A percentile compares a stretch with the other conserved stretches of the same genome.
Evolutionary conservation across 495 filamentous ascomycete species (phyloP).

Genomic region (Pseudomonodictys pantanalensis): DNA sequence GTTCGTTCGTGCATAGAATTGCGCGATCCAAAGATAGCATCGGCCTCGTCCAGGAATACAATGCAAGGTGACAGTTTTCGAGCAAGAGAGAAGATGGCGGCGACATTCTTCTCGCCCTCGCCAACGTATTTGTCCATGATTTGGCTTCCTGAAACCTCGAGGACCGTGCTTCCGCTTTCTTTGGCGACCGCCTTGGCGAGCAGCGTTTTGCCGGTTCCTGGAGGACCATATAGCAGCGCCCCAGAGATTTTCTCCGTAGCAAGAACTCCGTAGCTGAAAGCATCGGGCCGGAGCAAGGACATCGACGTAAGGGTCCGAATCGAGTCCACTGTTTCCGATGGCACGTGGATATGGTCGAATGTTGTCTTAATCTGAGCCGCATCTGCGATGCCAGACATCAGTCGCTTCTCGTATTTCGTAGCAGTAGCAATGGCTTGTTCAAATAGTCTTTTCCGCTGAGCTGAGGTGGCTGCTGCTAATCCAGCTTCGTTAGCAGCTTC

Average conservation of each 20-base stretch:
- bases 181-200: constrained; percentile 95
- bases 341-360: constrained; percentile 79
- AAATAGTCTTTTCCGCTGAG: too few relatives aligned
- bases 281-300: constrained; percentile 84
- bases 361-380: constrained; percentile 76
- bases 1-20: constrained; percentile 56
- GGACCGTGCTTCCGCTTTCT: constrained; percentile 82
- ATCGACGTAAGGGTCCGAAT: constrained; percentile 86
- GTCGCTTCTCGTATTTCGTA: constrained; percentile 74
- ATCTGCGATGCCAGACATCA: constrained; percentile 78
- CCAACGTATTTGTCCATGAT: constrained; percentile 97
- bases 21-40: constrained; percentile 81
- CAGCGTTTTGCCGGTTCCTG: constrained; percentile 93
- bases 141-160: constrained; percentile 69
- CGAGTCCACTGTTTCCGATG: constrained; percentile 78
- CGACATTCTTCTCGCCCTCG: constrained; percentile 94
- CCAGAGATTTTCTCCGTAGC: constrained; percentile 88
- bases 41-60: constrained; percentile 96
- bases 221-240: constrained; percentile 87
- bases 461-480: not conserved
- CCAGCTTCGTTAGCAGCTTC: not conserved
- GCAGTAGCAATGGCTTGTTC: too few relatives aligned
- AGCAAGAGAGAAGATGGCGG: constrained; percentile 85
- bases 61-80: constrained; percentile 91
- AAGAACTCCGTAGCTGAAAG: constrained; percentile 92